Percentiles rank a stretch among this genome's conserved stretches.
These are phyloP conservation scores for Colletotrichum magnum DNA, from an alignment of 2,329 filamentous ascomycete species.

Conservation along the genomic window DNA sequence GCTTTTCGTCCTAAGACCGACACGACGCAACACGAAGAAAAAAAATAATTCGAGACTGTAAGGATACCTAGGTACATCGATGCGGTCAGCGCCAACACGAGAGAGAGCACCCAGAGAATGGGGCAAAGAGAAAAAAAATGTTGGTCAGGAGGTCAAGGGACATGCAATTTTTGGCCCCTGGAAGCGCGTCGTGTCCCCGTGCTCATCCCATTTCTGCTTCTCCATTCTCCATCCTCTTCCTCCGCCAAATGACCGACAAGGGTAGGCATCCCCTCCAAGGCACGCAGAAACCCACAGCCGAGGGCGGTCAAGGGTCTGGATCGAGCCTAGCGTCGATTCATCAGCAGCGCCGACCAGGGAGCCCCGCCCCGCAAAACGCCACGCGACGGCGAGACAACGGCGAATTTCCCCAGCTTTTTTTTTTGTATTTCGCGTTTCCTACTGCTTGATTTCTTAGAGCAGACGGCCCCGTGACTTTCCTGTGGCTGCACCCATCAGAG, in stretches of 20 bases:
- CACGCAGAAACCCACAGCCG: background rate
- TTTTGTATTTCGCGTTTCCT: background rate
- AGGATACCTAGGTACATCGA: background rate
- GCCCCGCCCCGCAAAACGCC: conserved; percentile 41
- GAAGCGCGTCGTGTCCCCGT: conserved; percentile 9
- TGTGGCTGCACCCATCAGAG: conserved; percentile 5
- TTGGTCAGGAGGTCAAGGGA: conserved; percentile 17
- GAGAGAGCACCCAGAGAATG: background rate
- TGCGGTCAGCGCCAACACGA: conserved; percentile 12
- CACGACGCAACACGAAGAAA: background rate
- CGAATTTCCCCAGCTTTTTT: conserved; percentile 35
- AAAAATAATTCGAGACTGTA: conserved; percentile 6
- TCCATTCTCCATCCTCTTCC: background rate
- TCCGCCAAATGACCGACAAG: background rate
- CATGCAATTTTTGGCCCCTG: conserved; percentile 2
- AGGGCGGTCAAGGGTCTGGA: conserved; percentile 36
- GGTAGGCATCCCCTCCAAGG: background rate
- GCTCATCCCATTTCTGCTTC: conserved; percentile 16
- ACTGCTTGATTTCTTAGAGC: background rate
- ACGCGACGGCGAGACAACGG: conserved; percentile 44
- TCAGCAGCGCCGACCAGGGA: conserved; percentile 12
- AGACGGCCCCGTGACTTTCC: conserved; percentile 18
- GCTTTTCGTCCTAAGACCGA: background rate
- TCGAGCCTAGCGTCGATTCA: conserved; percentile 38
- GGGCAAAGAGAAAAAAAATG: conserved; percentile 2